Evolutionary conservation across 768 basidiomycete genomes (phyloP), one percentile per base, ranked within the genome.

Genomic region (Russula vinacea): DNA sequence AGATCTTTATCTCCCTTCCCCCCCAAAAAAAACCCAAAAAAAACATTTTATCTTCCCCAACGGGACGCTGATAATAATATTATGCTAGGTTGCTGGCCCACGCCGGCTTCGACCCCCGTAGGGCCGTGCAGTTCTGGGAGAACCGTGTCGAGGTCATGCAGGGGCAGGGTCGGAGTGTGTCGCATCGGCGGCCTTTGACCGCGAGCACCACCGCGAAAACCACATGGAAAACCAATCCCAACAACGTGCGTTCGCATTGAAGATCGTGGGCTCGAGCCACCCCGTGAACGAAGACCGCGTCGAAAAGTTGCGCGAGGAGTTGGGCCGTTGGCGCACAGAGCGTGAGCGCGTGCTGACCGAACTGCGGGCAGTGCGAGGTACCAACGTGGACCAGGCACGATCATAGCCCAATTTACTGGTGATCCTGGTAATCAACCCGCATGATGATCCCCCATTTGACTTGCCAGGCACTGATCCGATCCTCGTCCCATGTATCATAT

Each of bases 21-120:
- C 11, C 11, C n/a, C 1, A 40, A 26, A 26, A 56, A 56, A 19
- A 29, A 29, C n/a, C n/a, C n/a, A n/a, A n/a, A n/a, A n/a, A 14
- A 35, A 13, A 2, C 10, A 53, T 19, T 10, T 4, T 8, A 29
- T 39, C 26, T 39, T 2, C 33, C 37, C 42, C 50, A 33, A 57
- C 45, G 39, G 29, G 33, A 54, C 16, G 24, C 71, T 56, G 58
- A 65, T 47, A 42, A 49, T 1, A 13, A 19, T 33, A 2, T 33
- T 32, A 52, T 40, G 16, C 7, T 61, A 94, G 94, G 65, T 78
- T 99, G n/a, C 84, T 99, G 40, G 93, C 95, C 0, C 84, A 93
- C 72, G 89, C 95, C 0, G 92, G 94, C 6, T 98, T 90, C 71
- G 92, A 97, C 76, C 90, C 95, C 3, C 84, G 88, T 40, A 78